Evolutionary conservation across 331 rosid species (phyloP).

Genomic region (Cydonia oblonga): DNA sequence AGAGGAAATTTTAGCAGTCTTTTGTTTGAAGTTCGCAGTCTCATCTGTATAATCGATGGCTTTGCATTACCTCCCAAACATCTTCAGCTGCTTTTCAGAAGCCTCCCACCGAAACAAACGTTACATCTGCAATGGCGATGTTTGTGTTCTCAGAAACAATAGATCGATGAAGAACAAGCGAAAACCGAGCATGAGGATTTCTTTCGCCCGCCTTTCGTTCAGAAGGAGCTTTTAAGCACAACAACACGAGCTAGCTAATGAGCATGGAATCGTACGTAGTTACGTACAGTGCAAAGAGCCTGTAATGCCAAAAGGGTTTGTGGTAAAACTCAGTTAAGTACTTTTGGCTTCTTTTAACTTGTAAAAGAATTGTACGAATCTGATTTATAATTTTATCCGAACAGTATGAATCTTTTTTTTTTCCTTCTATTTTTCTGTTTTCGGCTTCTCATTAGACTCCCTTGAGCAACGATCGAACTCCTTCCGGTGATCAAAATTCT

Average conservation of each 20-base stretch:
- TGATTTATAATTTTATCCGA: background rate
- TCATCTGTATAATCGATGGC: slow-evolving; percentile 19
- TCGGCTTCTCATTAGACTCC: background rate
- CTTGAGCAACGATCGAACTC: background rate
- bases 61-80: slow-evolving; percentile 31
- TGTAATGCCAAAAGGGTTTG: background rate
- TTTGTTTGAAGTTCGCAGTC: background rate
- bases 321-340: background rate
- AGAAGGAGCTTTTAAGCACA: background rate
- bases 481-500: background rate
- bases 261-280: background rate
- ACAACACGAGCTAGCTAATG: background rate
- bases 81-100: slow-evolving; percentile 55
- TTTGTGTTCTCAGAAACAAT: slow-evolving; percentile 33
- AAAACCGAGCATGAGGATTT: slow-evolving; percentile 5
- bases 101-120: slow-evolving; percentile 10
- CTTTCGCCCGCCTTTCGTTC: slow-evolving; percentile 16
- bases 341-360: too few relatives aligned
- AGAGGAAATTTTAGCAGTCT: background rate
- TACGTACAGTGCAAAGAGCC: background rate
- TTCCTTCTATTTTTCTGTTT: background rate
- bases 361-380: too few relatives aligned
- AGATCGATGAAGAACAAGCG: slow-evolving; percentile 4
- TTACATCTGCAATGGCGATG: slow-evolving; percentile 48
- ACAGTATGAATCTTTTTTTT: background rate